Base-by-base conservation (phyloP, 768 basidiomycete species). In the Lanmaoa pseudosensibilis region DNA sequence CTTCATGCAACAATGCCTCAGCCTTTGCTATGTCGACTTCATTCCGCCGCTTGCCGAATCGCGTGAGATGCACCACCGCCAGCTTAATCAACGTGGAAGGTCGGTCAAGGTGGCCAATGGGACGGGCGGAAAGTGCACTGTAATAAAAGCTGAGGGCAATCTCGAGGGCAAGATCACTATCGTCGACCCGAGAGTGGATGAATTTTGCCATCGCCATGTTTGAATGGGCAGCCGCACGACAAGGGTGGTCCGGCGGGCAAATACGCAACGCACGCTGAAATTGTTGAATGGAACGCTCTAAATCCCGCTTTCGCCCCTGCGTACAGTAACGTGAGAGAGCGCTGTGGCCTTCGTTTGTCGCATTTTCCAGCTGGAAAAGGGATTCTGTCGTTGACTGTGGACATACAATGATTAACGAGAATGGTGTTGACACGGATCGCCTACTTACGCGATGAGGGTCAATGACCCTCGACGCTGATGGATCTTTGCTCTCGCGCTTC, bases 161-260 rank as follows among this genome's bases (percentile, higher is more conserved):
- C 6, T 59, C 50, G 3, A 52, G 25, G 41, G 52, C 32, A 15
- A 38, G 7, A 23, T 19, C 45, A 19, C 19, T 39, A 34, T 18
- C 25, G 11, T 32, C 40, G 16, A 46, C 44, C 19, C 3, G 39
- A 37, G 34, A 40, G 13, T 23, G 21, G 4, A 49, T 23, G 11
- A 55, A 46, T 16, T 49, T 39, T 44, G 57, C 54, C 8, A 2
- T 23, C 33, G 58, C 58, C 18, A 57, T 1, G 18, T 59, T 59
- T 30, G 58, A 47, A 3, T 41, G 45, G 9, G 44, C 55, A 21
- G 46, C 58, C 1, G 58, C 49, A 38, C 45, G 55, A 47, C 58
- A 46, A 6, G 45, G 55, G 15, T 59, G 54, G 19, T 57, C 50
- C 18, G 12, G 32, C 10, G 55, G 47, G 23, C 58, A 59, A n/a